Conservation (phyloP, 306 rosid genomes). For the Vigna unguiculata region DNA sequence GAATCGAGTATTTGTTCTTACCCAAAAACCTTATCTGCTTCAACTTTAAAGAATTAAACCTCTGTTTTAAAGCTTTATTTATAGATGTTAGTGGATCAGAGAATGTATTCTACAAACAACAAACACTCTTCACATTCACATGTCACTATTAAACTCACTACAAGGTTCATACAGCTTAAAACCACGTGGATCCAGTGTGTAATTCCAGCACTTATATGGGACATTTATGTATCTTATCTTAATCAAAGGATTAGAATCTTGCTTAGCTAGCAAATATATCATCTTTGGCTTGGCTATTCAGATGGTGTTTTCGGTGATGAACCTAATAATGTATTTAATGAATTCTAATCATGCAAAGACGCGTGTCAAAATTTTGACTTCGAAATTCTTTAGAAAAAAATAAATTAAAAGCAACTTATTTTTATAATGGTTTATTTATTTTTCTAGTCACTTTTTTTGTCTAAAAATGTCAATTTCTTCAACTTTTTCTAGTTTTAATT, state of each 20-base stretch:
- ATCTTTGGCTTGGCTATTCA: not conserved
- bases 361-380: too few relatives aligned
- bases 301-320: too few relatives aligned
- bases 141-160: not conserved
- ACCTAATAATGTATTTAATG: too few relatives aligned
- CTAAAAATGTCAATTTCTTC: too few relatives aligned
- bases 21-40: conserved; percentile 31
- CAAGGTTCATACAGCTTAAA: not conserved
- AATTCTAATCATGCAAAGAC: too few relatives aligned
- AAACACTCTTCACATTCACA: conserved; percentile 28
- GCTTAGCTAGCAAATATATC: too few relatives aligned
- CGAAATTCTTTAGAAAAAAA: too few relatives aligned
- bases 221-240: not conserved
- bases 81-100: conserved; percentile 1
- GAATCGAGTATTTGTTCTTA: conserved; percentile 33
- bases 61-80: not conserved
- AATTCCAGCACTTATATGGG: not conserved
- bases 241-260: not conserved
- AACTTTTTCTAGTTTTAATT: too few relatives aligned
- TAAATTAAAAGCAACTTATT: too few relatives aligned
- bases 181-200: not conserved
- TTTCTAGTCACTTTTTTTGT: too few relatives aligned
- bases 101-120: conserved; percentile 26
- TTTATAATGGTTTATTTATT: too few relatives aligned
- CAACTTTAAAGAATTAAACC: not conserved